phyloP scores from a whole-genome alignment of 352 stramenopile species.

The Phytophthora lateralis region DNA sequence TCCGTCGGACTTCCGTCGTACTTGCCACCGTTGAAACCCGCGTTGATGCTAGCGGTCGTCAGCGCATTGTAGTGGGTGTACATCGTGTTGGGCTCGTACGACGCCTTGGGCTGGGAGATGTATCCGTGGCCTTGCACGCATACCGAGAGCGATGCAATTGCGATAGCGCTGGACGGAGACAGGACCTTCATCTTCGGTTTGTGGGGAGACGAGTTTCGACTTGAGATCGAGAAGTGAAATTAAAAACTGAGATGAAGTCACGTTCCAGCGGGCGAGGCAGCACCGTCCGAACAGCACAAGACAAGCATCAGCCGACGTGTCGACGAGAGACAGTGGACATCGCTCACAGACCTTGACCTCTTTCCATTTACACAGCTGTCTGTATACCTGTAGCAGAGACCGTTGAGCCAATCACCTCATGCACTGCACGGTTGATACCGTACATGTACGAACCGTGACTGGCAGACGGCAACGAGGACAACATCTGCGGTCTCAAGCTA shows the following conservation, averaged over 20 bases:
- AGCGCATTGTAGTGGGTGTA: slow-evolving; percentile 36
- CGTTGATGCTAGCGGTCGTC: slow-evolving; percentile 31
- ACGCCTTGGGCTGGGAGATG: slow-evolving; percentile 29
- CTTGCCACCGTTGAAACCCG: slow-evolving; percentile 28
- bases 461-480: background rate
- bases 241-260: slow-evolving; percentile 8
- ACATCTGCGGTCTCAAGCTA: background rate
- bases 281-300: slow-evolving; percentile 17
- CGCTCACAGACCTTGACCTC: background rate
- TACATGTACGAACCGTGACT: background rate
- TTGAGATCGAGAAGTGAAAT: slow-evolving; percentile 10
- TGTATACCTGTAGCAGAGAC: no score
- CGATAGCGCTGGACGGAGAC: slow-evolving; percentile 8
- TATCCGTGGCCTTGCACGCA: slow-evolving; percentile 31
- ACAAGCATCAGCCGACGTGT: background rate
- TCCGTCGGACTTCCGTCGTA: slow-evolving; percentile 34
- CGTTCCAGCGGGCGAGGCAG: slow-evolving; percentile 8
- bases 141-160: slow-evolving; percentile 10
- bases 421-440: background rate
- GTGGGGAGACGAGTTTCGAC: background rate
- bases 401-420: background rate
- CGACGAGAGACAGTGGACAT: background rate
- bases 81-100: slow-evolving; percentile 28
- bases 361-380: slow-evolving; percentile 1
- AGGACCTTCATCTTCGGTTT: slow-evolving; percentile 14